These are phyloP conservation scores for Mrakia frigida DNA, from an alignment of 768 basidiomycete genomes.

Conservation along the genomic window DNA sequence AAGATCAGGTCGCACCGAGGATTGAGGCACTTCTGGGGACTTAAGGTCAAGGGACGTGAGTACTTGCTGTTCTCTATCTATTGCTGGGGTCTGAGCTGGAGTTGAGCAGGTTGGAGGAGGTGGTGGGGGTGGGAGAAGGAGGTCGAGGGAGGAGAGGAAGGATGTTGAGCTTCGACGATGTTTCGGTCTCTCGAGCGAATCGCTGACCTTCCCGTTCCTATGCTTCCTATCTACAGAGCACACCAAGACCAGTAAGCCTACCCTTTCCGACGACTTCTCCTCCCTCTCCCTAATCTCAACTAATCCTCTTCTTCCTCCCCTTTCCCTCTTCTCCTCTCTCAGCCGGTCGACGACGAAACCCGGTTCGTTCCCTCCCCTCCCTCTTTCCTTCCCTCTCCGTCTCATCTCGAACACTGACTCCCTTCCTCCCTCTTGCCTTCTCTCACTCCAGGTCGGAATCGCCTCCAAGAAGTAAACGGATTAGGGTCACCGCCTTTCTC, in stretches of 20 bases:
- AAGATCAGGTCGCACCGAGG: conserved; percentile 88
- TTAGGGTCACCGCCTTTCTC: background rate
- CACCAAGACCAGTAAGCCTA: conserved; percentile 69
- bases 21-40: conserved; percentile 58
- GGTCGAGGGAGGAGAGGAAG: no score
- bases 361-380: background rate
- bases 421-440: no score
- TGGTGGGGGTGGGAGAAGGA: background rate
- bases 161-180: no score
- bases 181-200: background rate
- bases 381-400: no score
- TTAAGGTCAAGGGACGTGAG: conserved; percentile 62
- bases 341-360: conserved; percentile 82
- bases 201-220: background rate
- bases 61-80: background rate
- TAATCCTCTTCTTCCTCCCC: background rate
- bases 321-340: background rate
- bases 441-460: conserved; percentile 60
- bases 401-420: no score
- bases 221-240: conserved; percentile 75
- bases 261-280: conserved; percentile 25
- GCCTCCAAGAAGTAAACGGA: conserved; percentile 72
- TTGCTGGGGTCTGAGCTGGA: background rate
- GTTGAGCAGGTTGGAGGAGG: background rate
- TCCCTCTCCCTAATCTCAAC: background rate